phyloP scores from a whole-genome alignment of 2,329 filamentous ascomycete species.

The Cladosporium sphaerospermum region DNA sequence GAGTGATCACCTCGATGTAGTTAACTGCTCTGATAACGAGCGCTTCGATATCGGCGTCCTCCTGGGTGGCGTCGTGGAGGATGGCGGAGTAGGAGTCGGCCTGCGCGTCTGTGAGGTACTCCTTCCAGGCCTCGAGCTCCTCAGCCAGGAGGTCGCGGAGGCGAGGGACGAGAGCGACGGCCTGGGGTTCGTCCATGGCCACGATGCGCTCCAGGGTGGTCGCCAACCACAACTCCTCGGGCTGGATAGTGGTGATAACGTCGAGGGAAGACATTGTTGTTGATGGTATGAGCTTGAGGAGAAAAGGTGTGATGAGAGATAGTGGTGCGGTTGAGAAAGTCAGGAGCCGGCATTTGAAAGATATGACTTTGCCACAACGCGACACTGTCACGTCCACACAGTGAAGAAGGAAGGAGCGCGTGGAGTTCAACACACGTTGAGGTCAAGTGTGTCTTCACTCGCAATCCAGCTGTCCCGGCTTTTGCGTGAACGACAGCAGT shows the following conservation, averaged over 20 bases:
- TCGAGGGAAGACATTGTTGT: constrained; percentile 3
- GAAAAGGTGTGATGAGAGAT: no score
- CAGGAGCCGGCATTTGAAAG: no score
- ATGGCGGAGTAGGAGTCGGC: not conserved
- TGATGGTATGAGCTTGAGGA: no score
- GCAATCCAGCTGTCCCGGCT: no score
- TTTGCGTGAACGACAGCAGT: no score
- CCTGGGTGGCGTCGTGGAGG: not conserved
- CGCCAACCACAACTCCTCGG: not conserved
- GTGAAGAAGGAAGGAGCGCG: no score
- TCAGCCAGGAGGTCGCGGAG: not conserved
- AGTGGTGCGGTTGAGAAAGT: no score
- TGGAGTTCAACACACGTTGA: no score
- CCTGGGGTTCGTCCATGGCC: not conserved
- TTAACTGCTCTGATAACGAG: not conserved
- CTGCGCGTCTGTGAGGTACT: not conserved
- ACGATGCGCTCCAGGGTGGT: not conserved
- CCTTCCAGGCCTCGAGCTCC: not conserved
- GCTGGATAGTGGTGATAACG: not conserved
- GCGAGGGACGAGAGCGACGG: not conserved
- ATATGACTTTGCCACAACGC: no score
- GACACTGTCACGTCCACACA: no score
- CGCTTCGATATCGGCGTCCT: not conserved
- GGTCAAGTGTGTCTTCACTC: no score
- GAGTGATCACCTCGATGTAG: not conserved